These are phyloP conservation scores for Tephrocybe sp. DNA, from an alignment of 768 basidiomycete genomes.

Conservation along the genomic window DNA sequence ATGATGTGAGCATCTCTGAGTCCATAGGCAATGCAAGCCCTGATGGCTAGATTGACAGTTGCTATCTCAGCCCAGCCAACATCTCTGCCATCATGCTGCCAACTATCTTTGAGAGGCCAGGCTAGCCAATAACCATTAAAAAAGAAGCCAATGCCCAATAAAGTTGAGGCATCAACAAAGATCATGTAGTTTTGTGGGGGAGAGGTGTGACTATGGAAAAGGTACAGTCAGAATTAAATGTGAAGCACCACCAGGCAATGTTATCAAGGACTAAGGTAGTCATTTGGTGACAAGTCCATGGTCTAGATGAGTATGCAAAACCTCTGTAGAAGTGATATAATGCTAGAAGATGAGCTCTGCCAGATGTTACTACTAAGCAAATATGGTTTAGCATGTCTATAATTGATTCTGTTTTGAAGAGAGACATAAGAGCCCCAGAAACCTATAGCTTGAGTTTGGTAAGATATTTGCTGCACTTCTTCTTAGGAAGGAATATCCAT, in stretches of 20 bases:
- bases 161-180: conserved; percentile 37
- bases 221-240: neutral
- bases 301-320: conserved; percentile 18
- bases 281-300: conserved; percentile 13
- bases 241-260: conserved; percentile 25
- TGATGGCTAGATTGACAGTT: conserved; percentile 22
- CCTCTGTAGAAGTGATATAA: conserved; percentile 26
- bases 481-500: conserved; percentile 27
- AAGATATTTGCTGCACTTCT: conserved; percentile 31
- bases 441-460: conserved; percentile 21
- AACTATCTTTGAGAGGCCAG: conserved; percentile 12
- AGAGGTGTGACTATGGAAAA: conserved; percentile 16
- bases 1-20: conserved; percentile 18
- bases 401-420: conserved; percentile 23
- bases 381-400: conserved; percentile 37
- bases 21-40: conserved; percentile 9
- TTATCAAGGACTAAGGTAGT: conserved; percentile 14
- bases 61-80: conserved; percentile 27
- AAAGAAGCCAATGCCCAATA: conserved; percentile 10
- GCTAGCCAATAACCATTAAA: conserved; percentile 21
- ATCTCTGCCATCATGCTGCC: conserved; percentile 16
- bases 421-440: conserved; percentile 2
- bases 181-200: conserved; percentile 11
- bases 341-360: conserved; percentile 27
- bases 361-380: conserved; percentile 27